Percentiles rank a stretch among this genome's conserved stretches.
phyloP scores from a whole-genome alignment of 768 basidiomycete genomes.

The Lactifluus piperatus region DNA sequence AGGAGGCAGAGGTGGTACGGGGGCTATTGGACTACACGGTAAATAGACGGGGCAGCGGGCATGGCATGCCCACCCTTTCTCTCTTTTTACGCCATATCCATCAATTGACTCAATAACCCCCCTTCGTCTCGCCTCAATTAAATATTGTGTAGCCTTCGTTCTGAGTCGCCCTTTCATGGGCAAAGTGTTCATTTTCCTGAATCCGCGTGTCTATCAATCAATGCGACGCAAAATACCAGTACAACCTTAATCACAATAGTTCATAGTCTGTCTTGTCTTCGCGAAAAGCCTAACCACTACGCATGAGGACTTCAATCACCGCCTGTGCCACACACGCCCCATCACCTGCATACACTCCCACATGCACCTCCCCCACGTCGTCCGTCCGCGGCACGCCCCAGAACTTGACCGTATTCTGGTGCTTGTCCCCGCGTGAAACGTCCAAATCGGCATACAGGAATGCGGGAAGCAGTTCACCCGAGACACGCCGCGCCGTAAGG shows the following conservation, averaged over 20 bases:
- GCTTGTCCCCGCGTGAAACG: conserved; percentile 9
- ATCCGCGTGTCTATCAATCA: conserved; percentile 3
- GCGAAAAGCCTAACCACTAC: conserved; percentile 7
- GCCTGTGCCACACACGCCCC: conserved; percentile 18
- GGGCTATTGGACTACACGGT: background rate
- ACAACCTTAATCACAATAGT: background rate
- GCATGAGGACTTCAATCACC: conserved; percentile 19
- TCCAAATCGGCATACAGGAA: conserved; percentile 20
- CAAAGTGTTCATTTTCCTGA: conserved; percentile 9
- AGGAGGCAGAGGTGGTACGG: background rate
- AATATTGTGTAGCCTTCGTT: background rate
- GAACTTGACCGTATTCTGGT: conserved; percentile 19
- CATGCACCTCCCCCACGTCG: conserved; percentile 18
- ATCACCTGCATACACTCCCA: conserved; percentile 13
- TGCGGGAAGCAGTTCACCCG: conserved; percentile 14
- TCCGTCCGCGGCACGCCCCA: conserved; percentile 20
- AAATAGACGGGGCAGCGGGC: conserved; percentile 5
- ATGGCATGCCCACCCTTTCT: background rate
- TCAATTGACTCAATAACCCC: conserved; percentile 6
- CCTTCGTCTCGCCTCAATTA: background rate
- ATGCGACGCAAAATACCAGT: background rate
- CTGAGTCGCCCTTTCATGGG: background rate
- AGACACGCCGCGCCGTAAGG: conserved; percentile 10
- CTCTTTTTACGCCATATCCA: conserved; percentile 2
- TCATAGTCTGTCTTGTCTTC: conserved; percentile 1